Evolutionary conservation across 1,284 basidiomycete genomes (phyloP), one percentile per base, ranked within the genome.

Genomic region (Cutaneotrichosporon mucoides): DNA sequence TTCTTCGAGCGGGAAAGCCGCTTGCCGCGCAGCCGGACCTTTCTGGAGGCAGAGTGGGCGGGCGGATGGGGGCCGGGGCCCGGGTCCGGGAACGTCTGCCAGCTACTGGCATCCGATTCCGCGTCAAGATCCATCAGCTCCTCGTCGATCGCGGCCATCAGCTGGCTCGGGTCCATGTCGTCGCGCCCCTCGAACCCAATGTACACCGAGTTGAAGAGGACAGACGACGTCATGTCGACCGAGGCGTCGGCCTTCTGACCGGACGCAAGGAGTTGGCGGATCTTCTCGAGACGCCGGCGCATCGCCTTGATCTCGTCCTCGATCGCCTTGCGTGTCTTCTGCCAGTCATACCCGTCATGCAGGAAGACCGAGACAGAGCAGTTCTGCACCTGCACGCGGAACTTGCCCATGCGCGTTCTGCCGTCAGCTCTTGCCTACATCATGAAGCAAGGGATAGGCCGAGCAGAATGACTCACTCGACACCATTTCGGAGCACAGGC

Each of bases 261-360:
- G 47, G 82, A 88, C 0, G 94, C 91, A n/a, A 99, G 85, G 3
- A 99, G 82, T 76, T 99, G 95, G 54, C 89, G 84, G 69, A 99
- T 96, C 77, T 90, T 92, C 51, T 90, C 88, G 45, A 99, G 83
- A 33, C 86, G 86, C 56, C 86, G 85, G 51, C 92, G 85, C 79
- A 99, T 91, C 38, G 88, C 86, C 72, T 88, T 92, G 59, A 90
- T 84, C 73, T 94, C 89, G 52, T 90, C 86, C 73, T 96, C 90
- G 55, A 99, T 91, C 6, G 85, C 85, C 73, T 84, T 87, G 50
- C 93, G 86, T 2, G 95, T 99, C 43, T 84, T 82, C 1, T 76
- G 77, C 93, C 95, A 99, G 72, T 99, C 96, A 70, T 93, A 99
- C 1, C 95, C 93, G 59, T 93, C 90, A 70, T 94, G 88, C 6